A percentile compares a stretch with the other conserved stretches of the same genome.
phyloP scores from a whole-genome alignment of 148 eudicot species.

The Selenicereus undatus region DNA sequence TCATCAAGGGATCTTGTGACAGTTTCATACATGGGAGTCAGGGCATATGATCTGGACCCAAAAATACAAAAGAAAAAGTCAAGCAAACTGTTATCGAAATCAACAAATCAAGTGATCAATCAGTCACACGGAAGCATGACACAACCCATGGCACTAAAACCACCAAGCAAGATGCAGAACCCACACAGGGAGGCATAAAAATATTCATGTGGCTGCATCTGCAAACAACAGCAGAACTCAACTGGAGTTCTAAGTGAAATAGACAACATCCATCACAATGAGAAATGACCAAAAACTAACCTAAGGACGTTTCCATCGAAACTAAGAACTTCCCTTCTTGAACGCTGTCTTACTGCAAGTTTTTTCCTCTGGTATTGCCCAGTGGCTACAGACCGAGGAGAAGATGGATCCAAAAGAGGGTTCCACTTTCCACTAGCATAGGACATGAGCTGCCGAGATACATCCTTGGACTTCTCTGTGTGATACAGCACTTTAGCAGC shows the following conservation, averaged over 20 bases:
- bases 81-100: not conserved
- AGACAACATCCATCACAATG: not conserved
- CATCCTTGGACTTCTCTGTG: slow-evolving; percentile 57
- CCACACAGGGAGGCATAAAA: not conserved
- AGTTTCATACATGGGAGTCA: slow-evolving; percentile 66
- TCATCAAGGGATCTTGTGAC: slow-evolving; percentile 67
- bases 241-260: not conserved
- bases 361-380: slow-evolving; percentile 57
- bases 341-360: slow-evolving; percentile 65
- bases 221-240: not conserved
- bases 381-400: slow-evolving; percentile 72
- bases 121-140: not conserved
- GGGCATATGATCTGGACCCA: slow-evolving; percentile 74
- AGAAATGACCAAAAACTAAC: slow-evolving; percentile 35
- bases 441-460: slow-evolving; percentile 64
- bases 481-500: slow-evolving; percentile 75
- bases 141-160: too few species aligned
- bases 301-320: slow-evolving; percentile 84
- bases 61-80: not conserved
- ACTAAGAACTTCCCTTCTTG: slow-evolving; percentile 74
- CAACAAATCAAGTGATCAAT: not conserved
- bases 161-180: too few species aligned
- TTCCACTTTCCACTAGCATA: slow-evolving; percentile 98
- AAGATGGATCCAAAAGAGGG: slow-evolving; percentile 85
- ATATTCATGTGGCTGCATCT: slow-evolving; percentile 1